phyloP scores from a whole-genome alignment of 257 asterid species.

The Plantago ovata region DNA sequence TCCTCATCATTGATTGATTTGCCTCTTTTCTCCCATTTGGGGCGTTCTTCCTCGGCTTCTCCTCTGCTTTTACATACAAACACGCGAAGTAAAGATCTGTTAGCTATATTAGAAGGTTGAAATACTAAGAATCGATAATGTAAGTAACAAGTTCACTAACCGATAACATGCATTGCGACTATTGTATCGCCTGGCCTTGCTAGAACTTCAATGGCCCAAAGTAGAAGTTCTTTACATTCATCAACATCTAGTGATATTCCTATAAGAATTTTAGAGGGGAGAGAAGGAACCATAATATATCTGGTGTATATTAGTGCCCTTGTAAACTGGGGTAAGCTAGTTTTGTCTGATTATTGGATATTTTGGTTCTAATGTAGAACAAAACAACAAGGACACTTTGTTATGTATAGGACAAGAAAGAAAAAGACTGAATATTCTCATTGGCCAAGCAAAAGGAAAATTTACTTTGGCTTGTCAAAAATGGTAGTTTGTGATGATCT shows the following conservation, averaged over 20 bases:
- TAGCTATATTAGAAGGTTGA: too few species aligned
- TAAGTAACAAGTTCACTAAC: conserved; percentile 30
- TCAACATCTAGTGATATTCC: conserved; percentile 60
- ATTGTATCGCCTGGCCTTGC: conserved; percentile 68
- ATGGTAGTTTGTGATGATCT: conserved; percentile 10
- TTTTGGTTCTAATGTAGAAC: conserved; percentile 12
- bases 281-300: conserved; percentile 29
- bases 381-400: conserved; percentile 14
- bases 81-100: background rate
- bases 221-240: conserved; percentile 51
- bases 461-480: conserved; percentile 19
- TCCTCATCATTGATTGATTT: conserved; percentile 31
- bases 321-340: conserved; percentile 1
- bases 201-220: conserved; percentile 51
- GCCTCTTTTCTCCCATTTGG: conserved; percentile 33
- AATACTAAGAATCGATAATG: background rate
- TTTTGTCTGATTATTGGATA: conserved; percentile 21
- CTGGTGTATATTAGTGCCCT: background rate
- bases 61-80: conserved; percentile 26
- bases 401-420: conserved; percentile 21
- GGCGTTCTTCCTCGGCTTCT: conserved; percentile 34
- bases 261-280: conserved; percentile 53
- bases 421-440: conserved; percentile 49
- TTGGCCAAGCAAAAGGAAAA: conserved; percentile 41
- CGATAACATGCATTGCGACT: conserved; percentile 64